phyloP scores from a whole-genome alignment of 176 grass and related monocot genomes.

The Carex cristatella region DNA sequence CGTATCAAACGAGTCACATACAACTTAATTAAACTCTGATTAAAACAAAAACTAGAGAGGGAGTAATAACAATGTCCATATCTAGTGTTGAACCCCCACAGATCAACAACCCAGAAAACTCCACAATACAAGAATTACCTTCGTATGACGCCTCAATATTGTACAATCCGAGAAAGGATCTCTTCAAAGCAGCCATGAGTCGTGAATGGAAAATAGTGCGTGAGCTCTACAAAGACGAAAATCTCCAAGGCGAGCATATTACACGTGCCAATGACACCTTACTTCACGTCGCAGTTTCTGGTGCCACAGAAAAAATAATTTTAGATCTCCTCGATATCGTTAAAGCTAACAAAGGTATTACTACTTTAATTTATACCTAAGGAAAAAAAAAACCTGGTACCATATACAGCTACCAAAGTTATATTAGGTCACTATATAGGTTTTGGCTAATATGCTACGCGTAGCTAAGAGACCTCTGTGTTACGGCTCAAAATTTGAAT shows the following conservation, averaged over 20 bases:
- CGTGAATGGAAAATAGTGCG: neutral
- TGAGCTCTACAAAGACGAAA: neutral
- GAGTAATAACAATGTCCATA: neutral
- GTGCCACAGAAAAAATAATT: neutral
- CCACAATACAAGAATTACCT: neutral
- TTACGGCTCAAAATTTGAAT: too few species aligned
- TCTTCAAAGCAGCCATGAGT: neutral
- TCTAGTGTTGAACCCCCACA: neutral
- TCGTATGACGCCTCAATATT: neutral
- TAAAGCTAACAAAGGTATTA: neutral
- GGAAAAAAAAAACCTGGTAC: neutral
- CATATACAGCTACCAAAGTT: neutral
- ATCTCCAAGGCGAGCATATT: neutral
- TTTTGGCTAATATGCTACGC: too few species aligned
- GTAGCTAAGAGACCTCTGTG: too few species aligned
- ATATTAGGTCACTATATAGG: too few species aligned
- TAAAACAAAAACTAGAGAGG: neutral
- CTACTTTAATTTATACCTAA: neutral
- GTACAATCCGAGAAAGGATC: neutral
- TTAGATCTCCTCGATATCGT: neutral
- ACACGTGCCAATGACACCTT: neutral
- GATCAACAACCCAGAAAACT: neutral
- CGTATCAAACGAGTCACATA: neutral
- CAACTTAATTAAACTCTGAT: neutral
- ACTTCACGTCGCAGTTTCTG: neutral